phyloP scores from a whole-genome alignment of 2,329 filamentous ascomycete species.

The Fonsecaea multimorphosa region DNA sequence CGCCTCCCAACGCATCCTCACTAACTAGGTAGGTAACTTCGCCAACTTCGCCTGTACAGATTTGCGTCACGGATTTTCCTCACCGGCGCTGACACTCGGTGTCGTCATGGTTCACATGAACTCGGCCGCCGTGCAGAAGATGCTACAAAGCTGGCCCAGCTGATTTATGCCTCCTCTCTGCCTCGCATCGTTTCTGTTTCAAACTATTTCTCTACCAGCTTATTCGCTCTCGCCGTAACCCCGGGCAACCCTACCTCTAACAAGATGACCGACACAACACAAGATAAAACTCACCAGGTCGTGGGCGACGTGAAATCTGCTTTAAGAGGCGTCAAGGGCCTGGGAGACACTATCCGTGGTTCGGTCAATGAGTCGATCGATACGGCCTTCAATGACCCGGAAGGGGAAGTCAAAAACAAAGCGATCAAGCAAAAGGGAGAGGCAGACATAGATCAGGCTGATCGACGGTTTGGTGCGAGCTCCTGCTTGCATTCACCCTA shows the following conservation, averaged over 20 bases:
- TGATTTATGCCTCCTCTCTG: not conserved
- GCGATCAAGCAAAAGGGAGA: conserved; percentile 32
- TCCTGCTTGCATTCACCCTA: not conserved
- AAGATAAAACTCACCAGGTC: conserved; percentile 23
- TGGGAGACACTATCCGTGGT: conserved; percentile 33
- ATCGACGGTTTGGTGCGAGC: conserved; percentile 20
- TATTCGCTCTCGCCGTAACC: not conserved
- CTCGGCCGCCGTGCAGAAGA: not conserved
- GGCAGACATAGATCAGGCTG: conserved; percentile 25
- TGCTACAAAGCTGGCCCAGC: not conserved
- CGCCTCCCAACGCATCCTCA: not conserved
- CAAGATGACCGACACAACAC: conserved; percentile 30
- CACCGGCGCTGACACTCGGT: not conserved
- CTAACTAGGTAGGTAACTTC: no score
- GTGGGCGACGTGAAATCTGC: conserved; percentile 29
- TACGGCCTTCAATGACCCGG: conserved; percentile 29
- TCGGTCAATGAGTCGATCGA: conserved; percentile 33
- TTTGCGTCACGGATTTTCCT: conserved; percentile 1
- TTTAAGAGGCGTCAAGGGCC: conserved; percentile 32
- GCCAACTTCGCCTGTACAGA: not conserved
- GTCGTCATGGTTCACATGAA: conserved; percentile 4
- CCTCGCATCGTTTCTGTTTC: not conserved
- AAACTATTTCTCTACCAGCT: not conserved
- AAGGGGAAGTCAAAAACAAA: conserved; percentile 28
- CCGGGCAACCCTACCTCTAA: not conserved